Evolutionary conservation across 352 stramenopile genomes (phyloP).

Genomic region (Globisporangium recalcitrans): DNA sequence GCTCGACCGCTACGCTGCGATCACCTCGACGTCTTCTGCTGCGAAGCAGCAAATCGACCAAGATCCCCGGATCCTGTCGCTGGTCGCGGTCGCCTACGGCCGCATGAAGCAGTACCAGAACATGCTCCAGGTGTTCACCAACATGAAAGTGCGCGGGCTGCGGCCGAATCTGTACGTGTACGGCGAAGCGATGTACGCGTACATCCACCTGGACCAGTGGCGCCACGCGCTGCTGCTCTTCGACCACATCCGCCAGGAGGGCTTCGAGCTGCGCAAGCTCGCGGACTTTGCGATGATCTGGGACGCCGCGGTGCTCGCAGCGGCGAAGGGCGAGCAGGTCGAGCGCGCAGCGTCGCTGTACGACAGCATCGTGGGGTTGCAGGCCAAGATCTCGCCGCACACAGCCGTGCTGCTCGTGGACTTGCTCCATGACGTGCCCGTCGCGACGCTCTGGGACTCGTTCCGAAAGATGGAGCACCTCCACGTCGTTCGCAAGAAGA

Average conservation of each 20-base stretch:
- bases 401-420: constrained; percentile 45
- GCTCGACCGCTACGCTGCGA: constrained; percentile 18
- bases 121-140: constrained; percentile 63
- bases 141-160: constrained; percentile 68
- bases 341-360: constrained; percentile 44
- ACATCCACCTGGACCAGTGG: constrained; percentile 60
- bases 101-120: constrained; percentile 33
- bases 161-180: constrained; percentile 67
- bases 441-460: constrained; percentile 47
- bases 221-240: constrained; percentile 69
- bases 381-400: constrained; percentile 37
- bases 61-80: constrained; percentile 53
- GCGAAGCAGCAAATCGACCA: constrained; percentile 27
- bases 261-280: constrained; percentile 31
- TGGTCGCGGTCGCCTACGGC: constrained; percentile 56
- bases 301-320: constrained; percentile 57
- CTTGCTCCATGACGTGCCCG: constrained; percentile 33
- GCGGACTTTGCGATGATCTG: constrained; percentile 48
- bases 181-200: constrained; percentile 61
- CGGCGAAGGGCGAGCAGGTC: constrained; percentile 35
- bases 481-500: constrained; percentile 32
- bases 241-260: constrained; percentile 55
- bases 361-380: constrained; percentile 33
- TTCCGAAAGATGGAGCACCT: constrained; percentile 45
- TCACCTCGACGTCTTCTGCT: background rate